A percentile compares a stretch with the other conserved stretches of the same genome.
Conservation (phyloP, 306 rosid species). For the Sindora glabra region DNA sequence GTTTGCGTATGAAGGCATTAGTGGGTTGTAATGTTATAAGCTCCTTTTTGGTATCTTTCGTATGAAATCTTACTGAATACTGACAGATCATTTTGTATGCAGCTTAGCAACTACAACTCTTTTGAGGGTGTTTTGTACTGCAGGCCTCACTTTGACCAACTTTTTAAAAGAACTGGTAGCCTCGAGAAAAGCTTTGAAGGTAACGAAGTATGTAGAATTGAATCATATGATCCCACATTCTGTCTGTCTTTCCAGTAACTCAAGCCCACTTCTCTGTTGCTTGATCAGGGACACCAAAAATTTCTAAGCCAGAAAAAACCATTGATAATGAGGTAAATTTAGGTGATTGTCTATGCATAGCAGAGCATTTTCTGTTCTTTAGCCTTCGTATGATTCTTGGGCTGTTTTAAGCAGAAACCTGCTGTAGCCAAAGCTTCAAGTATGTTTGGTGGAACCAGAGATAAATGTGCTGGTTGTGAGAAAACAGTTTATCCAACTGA, state of each 20-base stretch:
- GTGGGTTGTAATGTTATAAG: too few relatives aligned
- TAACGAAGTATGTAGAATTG: slow-evolving; percentile 15
- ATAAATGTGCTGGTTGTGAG: slow-evolving; percentile 90
- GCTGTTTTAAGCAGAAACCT: slow-evolving; percentile 54
- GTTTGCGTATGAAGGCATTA: too few relatives aligned
- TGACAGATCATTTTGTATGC: slow-evolving; percentile 31
- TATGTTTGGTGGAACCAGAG: slow-evolving; percentile 95
- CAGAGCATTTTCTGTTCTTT: background rate
- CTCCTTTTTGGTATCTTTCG: too few relatives aligned
- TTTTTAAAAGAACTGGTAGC: slow-evolving; percentile 95
- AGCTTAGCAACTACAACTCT: slow-evolving; percentile 98
- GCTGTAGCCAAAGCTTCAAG: slow-evolving; percentile 56
- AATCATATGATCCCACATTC: background rate
- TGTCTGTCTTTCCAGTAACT: background rate
- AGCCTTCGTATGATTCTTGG: slow-evolving; percentile 10
- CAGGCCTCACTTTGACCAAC: slow-evolving; percentile 91
- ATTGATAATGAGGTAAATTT: slow-evolving; percentile 57
- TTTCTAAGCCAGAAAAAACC: slow-evolving; percentile 74
- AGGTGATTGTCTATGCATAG: background rate
- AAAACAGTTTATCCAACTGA: slow-evolving; percentile 92
- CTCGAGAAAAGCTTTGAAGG: slow-evolving; percentile 99
- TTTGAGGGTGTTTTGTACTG: slow-evolving; percentile 97
- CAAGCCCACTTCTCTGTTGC: background rate
- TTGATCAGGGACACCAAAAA: slow-evolving; percentile 78
- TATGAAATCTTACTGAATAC: too few relatives aligned